Base-by-base conservation (phyloP, 805 yeast genomes). In the Myxozyma monticola region DNA sequence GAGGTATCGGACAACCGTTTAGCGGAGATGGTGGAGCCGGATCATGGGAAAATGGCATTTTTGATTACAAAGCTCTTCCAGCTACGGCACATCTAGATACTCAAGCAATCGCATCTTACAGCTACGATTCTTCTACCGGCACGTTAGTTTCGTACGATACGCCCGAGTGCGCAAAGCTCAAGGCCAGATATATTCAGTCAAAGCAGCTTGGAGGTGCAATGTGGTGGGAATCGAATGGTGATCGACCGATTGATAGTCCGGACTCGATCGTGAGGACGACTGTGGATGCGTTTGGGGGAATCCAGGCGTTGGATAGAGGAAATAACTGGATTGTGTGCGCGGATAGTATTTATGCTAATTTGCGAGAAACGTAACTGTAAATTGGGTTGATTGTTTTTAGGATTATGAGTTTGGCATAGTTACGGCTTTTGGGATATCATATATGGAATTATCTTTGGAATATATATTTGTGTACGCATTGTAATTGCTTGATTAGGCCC, bases 161-260 rank as follows among this genome's bases (percentile, higher is more conserved):
- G 54, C 71, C 71, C 0, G 69, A 72, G 3, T 74, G 84, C 1
- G 79, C 77, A 1, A 60, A 64, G 7, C 60, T 60, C 15, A 93
- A 91, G 65, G 88, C 88, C 0, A 60, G 70, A 25, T 88, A 79
- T 60, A 79, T 84, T 6, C 60, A 56, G 34, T 59, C 66, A 18
- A 65, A 70, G 5, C 62, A 71, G 0, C 68, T 89, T 8, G 95
- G 84, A 0, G 98, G 99, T 0, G 96, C 86, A 0, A 83, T 93
- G 80, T 90, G 87, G 84, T 91, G 98, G 98, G 97, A 91, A 61
- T 83, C 96, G 0, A 76, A 83, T 49, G 96, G 38, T 4, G 56
- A 52, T 30, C 10, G 39, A 7, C 47, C 41, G 5, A 20, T 31
- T 2, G 17, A 31, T 3, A 12, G 24, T 30, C 26, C 35, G 14